Evolutionary conservation across 345 rosid species (phyloP), one percentile per base, ranked within the genome.

Genomic region (Citrus australasica): DNA sequence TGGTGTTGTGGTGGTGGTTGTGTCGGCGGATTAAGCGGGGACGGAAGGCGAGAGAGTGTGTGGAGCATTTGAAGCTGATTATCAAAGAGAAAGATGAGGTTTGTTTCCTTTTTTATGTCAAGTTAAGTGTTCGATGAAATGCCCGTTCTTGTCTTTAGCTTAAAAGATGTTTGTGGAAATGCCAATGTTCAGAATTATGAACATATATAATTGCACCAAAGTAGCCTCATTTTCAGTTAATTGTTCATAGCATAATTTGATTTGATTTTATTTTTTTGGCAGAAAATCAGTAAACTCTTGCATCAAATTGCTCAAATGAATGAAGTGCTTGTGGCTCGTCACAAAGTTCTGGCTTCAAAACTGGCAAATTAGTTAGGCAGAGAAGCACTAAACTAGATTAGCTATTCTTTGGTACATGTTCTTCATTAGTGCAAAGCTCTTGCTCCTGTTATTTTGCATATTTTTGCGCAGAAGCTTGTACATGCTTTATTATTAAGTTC

Each of bases 261-360:
- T 48, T 37, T 67, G 55, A 0, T 58, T 16, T 33, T 74, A 63
- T 74, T 63, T 1, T 58, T 16, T 33, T 74, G n/a, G 38, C 89
- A 89, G 94, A 86, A 82, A 81, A 89, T 91, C 63, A 62, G 74
- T 63, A 76, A 84, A 83, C 88, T 91, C 2, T 75, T 89, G 81
- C 83, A 83, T 65, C 90, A 91, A 70, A 85, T 91, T 35, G 93
- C 86, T 75, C 82, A 88, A 71, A 85, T 88, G 87, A 91, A 91
- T 75, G 87, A 89, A 78, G 75, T 85, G 73, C 79, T 88, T 17
- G 14, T 91, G n/a, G 80, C 75, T 9, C 88, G 84, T 16, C 90
- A 89, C 82, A 89, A 79, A 73, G 84, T 74, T 67, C 55, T 81
- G 19, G 76, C 87, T 55, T 71, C 87, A 9, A 78, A 78, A 78